phyloP scores from a whole-genome alignment of 805 yeast genomes.

The Candida stauntonica region DNA sequence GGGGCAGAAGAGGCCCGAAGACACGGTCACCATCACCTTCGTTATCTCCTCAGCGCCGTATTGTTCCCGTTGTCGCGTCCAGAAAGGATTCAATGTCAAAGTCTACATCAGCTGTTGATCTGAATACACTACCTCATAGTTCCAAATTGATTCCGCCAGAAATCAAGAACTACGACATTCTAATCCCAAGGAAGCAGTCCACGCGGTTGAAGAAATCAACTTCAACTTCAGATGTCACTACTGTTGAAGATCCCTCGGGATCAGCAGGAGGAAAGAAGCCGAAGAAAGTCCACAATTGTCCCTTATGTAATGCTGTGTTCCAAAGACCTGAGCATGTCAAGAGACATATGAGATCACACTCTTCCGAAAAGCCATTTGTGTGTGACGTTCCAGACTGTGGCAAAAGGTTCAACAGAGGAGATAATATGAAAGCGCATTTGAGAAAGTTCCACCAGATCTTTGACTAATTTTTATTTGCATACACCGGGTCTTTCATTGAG shows the following conservation, averaged over 20 bases:
- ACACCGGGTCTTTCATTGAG: not conserved
- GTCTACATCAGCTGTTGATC: conserved; percentile 49
- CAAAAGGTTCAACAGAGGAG: conserved; percentile 66
- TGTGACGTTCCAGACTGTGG: conserved; percentile 64
- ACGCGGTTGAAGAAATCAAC: conserved; percentile 16
- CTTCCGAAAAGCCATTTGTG: conserved; percentile 70
- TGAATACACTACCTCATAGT: conserved; percentile 34
- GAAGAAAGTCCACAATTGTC: conserved; percentile 62
- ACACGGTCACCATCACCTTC: not conserved
- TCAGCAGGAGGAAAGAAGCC: conserved; percentile 41
- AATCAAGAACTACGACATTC: conserved; percentile 24
- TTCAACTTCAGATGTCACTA: conserved; percentile 18
- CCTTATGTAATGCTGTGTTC: conserved; percentile 56
- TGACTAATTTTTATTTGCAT: conserved; percentile 44
- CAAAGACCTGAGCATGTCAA: conserved; percentile 71
- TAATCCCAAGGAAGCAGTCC: conserved; percentile 21
- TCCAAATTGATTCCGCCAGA: conserved; percentile 20
- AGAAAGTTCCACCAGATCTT: conserved; percentile 60
- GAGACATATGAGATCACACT: conserved; percentile 73
- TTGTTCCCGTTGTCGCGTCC: not conserved
- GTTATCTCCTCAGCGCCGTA: not conserved
- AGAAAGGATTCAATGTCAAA: conserved; percentile 24
- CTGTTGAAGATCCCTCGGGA: not conserved
- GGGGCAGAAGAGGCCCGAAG: too few species aligned
- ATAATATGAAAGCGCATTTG: conserved; percentile 79